Base-by-base conservation (phyloP, 345 rosid species). In the Excoecaria cochinchinensis region DNA sequence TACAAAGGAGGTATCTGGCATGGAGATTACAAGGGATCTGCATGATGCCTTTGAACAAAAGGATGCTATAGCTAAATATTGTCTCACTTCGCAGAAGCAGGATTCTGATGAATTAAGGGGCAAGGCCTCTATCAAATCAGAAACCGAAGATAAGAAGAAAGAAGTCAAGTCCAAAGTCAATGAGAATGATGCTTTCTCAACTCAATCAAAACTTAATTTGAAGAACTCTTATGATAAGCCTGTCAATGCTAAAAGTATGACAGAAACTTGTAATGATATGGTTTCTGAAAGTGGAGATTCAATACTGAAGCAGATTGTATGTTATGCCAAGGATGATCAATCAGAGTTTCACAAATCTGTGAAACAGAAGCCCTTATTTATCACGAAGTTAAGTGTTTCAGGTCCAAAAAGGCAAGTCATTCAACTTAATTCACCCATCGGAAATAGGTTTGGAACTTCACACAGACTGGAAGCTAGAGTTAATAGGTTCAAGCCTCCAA, bases 351-450 rank as follows among this genome's bases (percentile, higher is more conserved):
- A 80, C 46, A 90, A 75, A 80, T 81, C 88, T 69, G 78, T 59
- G 38, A 91, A 82, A 77, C 81, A 66, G 56, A 85, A 77, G 78
- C 81, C 83, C 76, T 60, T 77, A 3, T 64, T 75, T 83, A 74
- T 88, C 56, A 62, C 70, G 50, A 93, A 89, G 74, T 74, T 87
- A 56, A 87, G 82, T 38, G 82, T 84, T 67, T 60, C 85, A 76
- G 86, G 78, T 85, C 91, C 92, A 81, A 95, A 90, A 84, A 87
- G 99, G 80, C 92, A 91, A 83, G 89, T 93, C 73, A 95, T 95
- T 79, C 99, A 95, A 85, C 96, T 95, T 69, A 86, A 85, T 82
- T 84, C 94, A 10, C 90, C 94, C 55, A 74, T 78, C 81, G 91
- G 67, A 50, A 87, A 80, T 87, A 87, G 76, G 79, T 64, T 82